Percentiles rank a stretch among this genome's conserved stretches.
These are phyloP conservation scores for Botrytis elliptica DNA, from an alignment of 2,329 filamentous ascomycete species.

Conservation along the genomic window DNA sequence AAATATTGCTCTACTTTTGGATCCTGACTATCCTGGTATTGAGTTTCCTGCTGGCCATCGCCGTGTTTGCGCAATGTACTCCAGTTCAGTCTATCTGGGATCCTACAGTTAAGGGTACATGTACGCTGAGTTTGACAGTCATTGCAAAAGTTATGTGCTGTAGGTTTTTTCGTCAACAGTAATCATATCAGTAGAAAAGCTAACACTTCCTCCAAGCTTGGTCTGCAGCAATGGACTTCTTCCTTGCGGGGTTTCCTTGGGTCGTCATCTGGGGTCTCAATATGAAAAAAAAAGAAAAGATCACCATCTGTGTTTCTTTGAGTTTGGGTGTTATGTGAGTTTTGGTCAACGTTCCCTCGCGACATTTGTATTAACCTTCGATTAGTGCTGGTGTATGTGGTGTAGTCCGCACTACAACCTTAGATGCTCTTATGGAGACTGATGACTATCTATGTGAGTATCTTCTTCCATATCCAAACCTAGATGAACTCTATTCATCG, in stretches of 20 bases:
- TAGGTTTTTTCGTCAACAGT: not conserved
- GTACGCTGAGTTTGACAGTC: not conserved
- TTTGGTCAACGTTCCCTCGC: too few species aligned
- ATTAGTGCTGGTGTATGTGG: not conserved
- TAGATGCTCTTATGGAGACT: conserved; percentile 2
- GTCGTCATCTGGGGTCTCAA: conserved; percentile 4
- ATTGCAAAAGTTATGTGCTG: conserved; percentile 16
- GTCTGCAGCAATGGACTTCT: conserved; percentile 13
- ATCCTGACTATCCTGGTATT: conserved; percentile 2
- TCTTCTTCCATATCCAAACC: too few species aligned
- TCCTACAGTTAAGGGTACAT: not conserved
- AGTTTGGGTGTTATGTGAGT: conserved; percentile 15
- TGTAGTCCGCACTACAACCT: not conserved
- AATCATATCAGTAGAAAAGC: not conserved
- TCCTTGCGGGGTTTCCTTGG: conserved; percentile 12
- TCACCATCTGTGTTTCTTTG: conserved; percentile 7
- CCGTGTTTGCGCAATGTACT: conserved; percentile 9
- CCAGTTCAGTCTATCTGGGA: conserved; percentile 12
- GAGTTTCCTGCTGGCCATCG: not conserved
- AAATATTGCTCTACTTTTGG: conserved; percentile 8
- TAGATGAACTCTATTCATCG: not conserved
- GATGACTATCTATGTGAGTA: conserved; percentile 14
- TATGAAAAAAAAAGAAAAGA: conserved; percentile 18
- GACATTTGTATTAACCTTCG: not conserved
- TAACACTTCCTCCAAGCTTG: not conserved